Evolutionary conservation across 495 filamentous ascomycete species (phyloP), one percentile per base, ranked within the genome.

Genomic region (Lophiostoma macrostomum): DNA sequence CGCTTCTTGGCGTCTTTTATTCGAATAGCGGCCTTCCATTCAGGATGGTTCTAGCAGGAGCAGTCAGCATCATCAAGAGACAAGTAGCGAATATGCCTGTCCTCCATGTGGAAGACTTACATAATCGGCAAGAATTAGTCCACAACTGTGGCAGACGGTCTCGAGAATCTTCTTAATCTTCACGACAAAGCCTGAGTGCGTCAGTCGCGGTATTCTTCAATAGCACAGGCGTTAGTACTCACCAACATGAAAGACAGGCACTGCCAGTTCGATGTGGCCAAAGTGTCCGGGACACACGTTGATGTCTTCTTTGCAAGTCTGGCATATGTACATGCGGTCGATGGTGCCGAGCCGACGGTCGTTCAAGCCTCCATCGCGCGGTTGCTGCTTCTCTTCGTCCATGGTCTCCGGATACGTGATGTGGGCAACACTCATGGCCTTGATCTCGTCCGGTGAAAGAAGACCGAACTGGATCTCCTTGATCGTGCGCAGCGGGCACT

Each of bases 381-480:
- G 93, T 56, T 85, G 83, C 53, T 86, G 84, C 50, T 87, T 83
- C 61, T 85, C 84, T 69, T 97, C 94, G 63, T 99, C 93, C 94
- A 97, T 95, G 7, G 93, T 97, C 78, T 99, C 93, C 1, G 93
- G 90, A 64, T 96, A 96, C 67, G 88, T 76, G 54, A 99, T 89
- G 63, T 90, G 86, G 25, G 81, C 83, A 39, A 96, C 91, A 73
- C 90, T 96, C 89, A 95, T 91, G 53, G 82, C 86, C 75, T 97
- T 97, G 73, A 96, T 94, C 71, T 99, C 94, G 67, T 97, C 91
- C 1, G 94, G 93, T 14, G 90, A 91, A 64, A 96, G 76, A 53
- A 99, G 82, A 63, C 93, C 93, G 71, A 99, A 99, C 74, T 97
- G 94, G 58, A 99, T 95, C 79, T 97, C 93, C 78, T 95, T 82